These are phyloP conservation scores for Rosa rugosa DNA, from an alignment of 306 rosid genomes.

Conservation along the genomic window DNA sequence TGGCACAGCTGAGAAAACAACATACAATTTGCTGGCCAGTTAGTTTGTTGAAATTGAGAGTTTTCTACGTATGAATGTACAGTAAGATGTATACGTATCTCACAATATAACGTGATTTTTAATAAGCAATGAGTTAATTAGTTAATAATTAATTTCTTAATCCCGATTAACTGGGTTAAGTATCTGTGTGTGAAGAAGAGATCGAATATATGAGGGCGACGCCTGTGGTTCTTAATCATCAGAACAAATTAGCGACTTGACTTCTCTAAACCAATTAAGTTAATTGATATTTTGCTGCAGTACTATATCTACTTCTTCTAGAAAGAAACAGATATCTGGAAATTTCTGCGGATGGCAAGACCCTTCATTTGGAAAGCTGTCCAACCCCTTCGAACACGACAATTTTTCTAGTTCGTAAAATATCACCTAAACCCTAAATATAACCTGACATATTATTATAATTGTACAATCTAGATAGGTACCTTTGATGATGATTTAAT, in stretches of 20 bases:
- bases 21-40: background rate
- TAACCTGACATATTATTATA: background rate
- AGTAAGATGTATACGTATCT: background rate
- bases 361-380: background rate
- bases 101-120: background rate
- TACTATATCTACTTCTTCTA: background rate
- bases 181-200: background rate
- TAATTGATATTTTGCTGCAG: too few species aligned
- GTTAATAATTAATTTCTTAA: background rate
- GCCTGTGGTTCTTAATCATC: too few species aligned
- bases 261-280: background rate
- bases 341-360: background rate
- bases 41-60: background rate
- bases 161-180: background rate
- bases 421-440: background rate
- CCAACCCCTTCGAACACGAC: background rate
- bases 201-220: too few species aligned
- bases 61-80: background rate
- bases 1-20: constrained; percentile 8
- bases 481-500: background rate
- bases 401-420: background rate
- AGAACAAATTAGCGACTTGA: background rate
- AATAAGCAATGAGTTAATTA: background rate
- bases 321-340: background rate
- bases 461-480: background rate